phyloP scores from a whole-genome alignment of 257 asterid species.

The Paraleonurus japonicus region DNA sequence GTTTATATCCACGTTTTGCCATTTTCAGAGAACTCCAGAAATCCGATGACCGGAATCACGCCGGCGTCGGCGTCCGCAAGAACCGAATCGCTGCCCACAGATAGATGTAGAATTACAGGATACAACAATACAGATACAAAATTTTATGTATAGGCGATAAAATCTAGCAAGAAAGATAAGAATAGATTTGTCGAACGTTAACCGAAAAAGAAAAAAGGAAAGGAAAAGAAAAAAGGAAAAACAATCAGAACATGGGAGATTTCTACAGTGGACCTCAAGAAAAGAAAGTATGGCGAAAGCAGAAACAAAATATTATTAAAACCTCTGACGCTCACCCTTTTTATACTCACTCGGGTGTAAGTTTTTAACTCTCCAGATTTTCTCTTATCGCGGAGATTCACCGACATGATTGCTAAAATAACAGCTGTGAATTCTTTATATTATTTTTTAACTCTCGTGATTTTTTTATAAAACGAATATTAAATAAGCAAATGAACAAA shows the following conservation, averaged over 20 bases:
- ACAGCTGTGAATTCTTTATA: neutral
- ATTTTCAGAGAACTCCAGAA: constrained; percentile 34
- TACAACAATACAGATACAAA: constrained; percentile 11
- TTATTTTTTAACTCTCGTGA: no score
- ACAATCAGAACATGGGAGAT: constrained; percentile 30
- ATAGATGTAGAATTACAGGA: constrained; percentile 11
- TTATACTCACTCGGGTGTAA: constrained; percentile 2
- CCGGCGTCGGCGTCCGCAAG: constrained; percentile 32
- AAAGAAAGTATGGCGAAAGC: constrained; percentile 32
- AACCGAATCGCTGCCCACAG: constrained; percentile 21
- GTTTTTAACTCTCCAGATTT: neutral
- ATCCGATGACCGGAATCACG: constrained; percentile 26
- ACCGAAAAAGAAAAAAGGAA: constrained; percentile 21
- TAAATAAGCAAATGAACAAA: neutral
- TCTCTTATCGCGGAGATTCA: constrained; percentile 16
- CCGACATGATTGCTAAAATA: constrained; percentile 32
- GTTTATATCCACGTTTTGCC: constrained; percentile 93
- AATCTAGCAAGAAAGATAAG: constrained; percentile 31
- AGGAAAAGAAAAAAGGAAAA: neutral
- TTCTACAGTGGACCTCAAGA: constrained; percentile 36
- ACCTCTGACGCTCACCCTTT: constrained; percentile 21
- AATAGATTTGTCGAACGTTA: constrained; percentile 33
- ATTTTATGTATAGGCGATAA: constrained; percentile 8
- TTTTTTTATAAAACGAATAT: no score
- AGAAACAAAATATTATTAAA: constrained; percentile 13